Base-by-base conservation (phyloP, 202 grass and related monocot genomes). In the Digitaria exilis region DNA sequence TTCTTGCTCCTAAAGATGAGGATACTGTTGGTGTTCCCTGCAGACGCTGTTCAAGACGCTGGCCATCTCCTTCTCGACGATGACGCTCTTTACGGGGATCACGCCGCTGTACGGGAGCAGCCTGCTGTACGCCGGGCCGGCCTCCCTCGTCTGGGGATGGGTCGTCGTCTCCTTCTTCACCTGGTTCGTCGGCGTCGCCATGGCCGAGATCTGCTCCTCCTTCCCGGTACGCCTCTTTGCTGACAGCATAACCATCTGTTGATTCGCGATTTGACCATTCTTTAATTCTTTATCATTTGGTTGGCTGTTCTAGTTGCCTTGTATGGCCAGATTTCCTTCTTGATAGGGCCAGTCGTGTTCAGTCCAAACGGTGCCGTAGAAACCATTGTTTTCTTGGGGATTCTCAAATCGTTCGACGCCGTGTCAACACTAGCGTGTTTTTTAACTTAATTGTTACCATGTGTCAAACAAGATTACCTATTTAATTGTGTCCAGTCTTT, bases 171-270 rank as follows among this genome's bases (percentile, higher is more conserved):
- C 93, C 73, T 98, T 98, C 91, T 98, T 98, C 91, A 98, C 96
- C 78, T 98, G 92, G 89, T 98, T 98, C 79, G 96, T 98, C 65
- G 93, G 96, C 81, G 79, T 95, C 83, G 96, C 96, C 85, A 98
- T 98, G 96, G 91, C 96, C 34, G 96, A 98, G 92, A 98, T 98
- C 84, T 98, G 96, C 87, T 98, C 96, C 37, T 98, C 96, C 80
- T 98, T 98, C 85, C 96, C 96, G 41, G 96, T 98, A 68, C 82
- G n/a, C n/a, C n/a, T n/a, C n/a, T n/a, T n/a, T n/a, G n/a, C n/a
- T n/a, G n/a, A n/a, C n/a, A n/a, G n/a, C n/a, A n/a, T n/a, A n/a
- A n/a, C n/a, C 35, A 41, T 59, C 49, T 46, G 54, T 56, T 32
- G 78, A 48, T 51, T 73, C 41, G 4, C 19, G 48, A 2, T 57